Conservation (phyloP, 2,329 filamentous ascomycete species). For the Rosellinia necatrix region DNA sequence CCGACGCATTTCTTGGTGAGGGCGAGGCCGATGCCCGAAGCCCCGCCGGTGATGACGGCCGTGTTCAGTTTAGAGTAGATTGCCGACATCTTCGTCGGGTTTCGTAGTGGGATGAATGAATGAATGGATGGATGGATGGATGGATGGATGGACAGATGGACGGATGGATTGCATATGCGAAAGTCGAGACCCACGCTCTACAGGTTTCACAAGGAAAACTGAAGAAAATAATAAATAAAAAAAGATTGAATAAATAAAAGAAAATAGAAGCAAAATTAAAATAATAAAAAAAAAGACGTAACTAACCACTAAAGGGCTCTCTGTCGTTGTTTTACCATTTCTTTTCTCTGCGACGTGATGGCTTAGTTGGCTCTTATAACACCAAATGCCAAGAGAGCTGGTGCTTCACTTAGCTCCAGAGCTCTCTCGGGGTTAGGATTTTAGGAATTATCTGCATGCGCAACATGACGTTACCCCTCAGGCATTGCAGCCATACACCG, state of each 20-base stretch:
- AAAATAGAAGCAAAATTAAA: too few species aligned
- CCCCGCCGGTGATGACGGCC: conserved; percentile 80
- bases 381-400: neutral
- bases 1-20: conserved; percentile 70
- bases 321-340: neutral
- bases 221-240: too few species aligned
- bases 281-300: neutral
- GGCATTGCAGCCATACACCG: neutral
- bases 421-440: conserved; percentile 30
- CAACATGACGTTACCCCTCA: conserved; percentile 20
- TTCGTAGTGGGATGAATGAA: too few species aligned
- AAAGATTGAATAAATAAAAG: too few species aligned
- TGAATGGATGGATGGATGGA: too few species aligned
- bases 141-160: too few species aligned
- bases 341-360: neutral
- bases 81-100: conserved; percentile 38
- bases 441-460: conserved; percentile 24
- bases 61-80: conserved; percentile 60
- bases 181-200: too few species aligned
- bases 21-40: conserved; percentile 76
- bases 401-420: neutral
- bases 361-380: conserved; percentile 1
- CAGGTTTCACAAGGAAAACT: too few species aligned
- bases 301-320: neutral
- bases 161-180: too few species aligned